A percentile compares a stretch with the other conserved stretches of the same genome.
phyloP scores from a whole-genome alignment of 75 land plant species.

The Cunninghamia lanceolata region DNA sequence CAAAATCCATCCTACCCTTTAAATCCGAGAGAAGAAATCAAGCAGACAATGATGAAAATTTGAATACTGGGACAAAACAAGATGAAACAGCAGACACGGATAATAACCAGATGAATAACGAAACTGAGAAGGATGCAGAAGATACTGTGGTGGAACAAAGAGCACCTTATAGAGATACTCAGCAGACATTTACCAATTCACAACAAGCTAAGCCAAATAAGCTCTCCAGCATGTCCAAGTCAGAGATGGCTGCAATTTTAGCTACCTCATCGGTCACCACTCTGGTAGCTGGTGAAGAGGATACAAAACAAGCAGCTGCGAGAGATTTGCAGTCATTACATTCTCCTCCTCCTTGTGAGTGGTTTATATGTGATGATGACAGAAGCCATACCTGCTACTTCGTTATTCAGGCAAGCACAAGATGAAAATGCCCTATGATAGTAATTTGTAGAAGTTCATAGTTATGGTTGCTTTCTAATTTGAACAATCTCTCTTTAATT shows the following conservation, averaged over 20 bases:
- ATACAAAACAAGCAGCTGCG: constrained; percentile 43
- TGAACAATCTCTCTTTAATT: not conserved
- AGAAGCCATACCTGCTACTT: constrained; percentile 59
- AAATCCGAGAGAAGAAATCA: no score
- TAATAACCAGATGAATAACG: not conserved
- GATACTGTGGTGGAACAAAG: not conserved
- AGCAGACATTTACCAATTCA: not conserved
- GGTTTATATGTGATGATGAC: constrained; percentile 84
- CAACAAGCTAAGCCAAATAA: not conserved
- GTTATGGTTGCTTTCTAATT: not conserved
- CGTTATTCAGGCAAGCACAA: constrained; percentile 63
- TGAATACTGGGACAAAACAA: not conserved
- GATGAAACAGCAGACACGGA: not conserved
- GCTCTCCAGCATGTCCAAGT: constrained; percentile 13
- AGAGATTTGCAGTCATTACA: constrained; percentile 54
- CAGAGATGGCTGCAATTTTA: constrained; percentile 40
- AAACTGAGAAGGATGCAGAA: not conserved
- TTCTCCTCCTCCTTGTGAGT: constrained; percentile 73
- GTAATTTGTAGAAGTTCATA: not conserved
- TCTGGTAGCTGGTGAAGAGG: constrained; percentile 58
- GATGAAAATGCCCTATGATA: not conserved
- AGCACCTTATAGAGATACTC: not conserved
- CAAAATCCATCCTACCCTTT: constrained; percentile 22
- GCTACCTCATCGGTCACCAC: constrained; percentile 49
- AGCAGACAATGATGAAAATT: no score